Conservation (phyloP, 148 eudicot species). For the Polygonum maritimum region DNA sequence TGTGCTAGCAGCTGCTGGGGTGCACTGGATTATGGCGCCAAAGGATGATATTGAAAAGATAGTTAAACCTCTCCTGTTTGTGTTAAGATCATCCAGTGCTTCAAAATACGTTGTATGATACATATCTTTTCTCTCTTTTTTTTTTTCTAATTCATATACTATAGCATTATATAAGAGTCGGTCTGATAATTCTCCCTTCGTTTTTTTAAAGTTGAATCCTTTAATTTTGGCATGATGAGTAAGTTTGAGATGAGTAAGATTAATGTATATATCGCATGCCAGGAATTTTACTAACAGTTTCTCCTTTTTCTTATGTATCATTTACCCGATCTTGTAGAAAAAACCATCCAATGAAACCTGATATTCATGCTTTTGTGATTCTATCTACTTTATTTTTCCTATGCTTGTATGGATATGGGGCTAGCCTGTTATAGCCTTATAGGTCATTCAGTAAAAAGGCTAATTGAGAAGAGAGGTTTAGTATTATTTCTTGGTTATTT, state of each 20-base stretch:
- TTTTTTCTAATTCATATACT: too few relatives aligned
- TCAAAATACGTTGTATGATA: conserved; percentile 78
- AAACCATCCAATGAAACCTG: background rate
- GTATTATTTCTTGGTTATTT: background rate
- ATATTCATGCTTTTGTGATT: background rate
- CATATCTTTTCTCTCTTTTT: background rate
- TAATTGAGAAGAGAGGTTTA: background rate
- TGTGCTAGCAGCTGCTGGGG: conserved; percentile 94
- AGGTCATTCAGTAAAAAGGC: background rate
- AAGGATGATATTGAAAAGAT: conserved; percentile 62
- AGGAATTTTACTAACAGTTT: background rate
- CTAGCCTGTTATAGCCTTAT: background rate
- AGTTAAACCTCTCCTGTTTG: conserved; percentile 82
- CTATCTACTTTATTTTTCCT: background rate
- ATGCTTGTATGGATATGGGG: background rate
- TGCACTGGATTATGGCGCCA: conserved; percentile 99
- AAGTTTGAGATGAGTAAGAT: background rate
- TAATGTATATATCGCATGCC: background rate
- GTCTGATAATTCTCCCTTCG: background rate
- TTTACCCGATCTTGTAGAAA: background rate
- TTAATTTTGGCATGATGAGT: background rate
- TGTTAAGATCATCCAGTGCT: conserved; percentile 74
- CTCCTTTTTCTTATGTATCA: background rate
- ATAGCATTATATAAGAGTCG: background rate
- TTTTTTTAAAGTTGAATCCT: background rate